phyloP scores from a whole-genome alignment of 306 rosid species.

The Lathyrus oleraceus region DNA sequence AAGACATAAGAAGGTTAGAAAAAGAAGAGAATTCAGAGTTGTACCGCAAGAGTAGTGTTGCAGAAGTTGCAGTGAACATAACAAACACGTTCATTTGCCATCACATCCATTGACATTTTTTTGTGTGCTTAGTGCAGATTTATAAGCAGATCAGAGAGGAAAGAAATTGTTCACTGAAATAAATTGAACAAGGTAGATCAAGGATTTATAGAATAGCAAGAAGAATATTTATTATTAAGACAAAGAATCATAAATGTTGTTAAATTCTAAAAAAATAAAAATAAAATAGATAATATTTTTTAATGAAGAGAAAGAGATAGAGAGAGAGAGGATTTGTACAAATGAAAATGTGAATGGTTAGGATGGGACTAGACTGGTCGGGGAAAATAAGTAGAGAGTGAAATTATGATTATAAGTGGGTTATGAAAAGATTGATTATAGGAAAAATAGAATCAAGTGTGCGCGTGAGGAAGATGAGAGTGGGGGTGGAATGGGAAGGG shows the following conservation, averaged over 20 bases:
- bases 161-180: constrained; percentile 36
- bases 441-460: constrained; percentile 30
- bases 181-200: constrained; percentile 37
- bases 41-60: constrained; percentile 99
- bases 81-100: constrained; percentile 94
- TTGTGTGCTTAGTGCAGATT: constrained; percentile 30
- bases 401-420: background rate
- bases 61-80: constrained; percentile 99
- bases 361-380: constrained; percentile 97
- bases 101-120: constrained; percentile 84
- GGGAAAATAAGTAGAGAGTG: constrained; percentile 59
- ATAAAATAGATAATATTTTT: constrained; percentile 2
- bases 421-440: constrained; percentile 51
- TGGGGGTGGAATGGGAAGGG: constrained; percentile 30
- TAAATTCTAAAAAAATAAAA: constrained; percentile 1
- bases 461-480: constrained; percentile 48
- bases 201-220: constrained; percentile 37
- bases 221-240: constrained; percentile 19
- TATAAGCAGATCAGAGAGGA: constrained; percentile 47
- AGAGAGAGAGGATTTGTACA: constrained; percentile 42
- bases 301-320: background rate
- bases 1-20: constrained; percentile 38
- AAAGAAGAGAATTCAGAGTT: constrained; percentile 39
- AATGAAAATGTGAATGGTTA: constrained; percentile 53
- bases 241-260: constrained; percentile 28